A percentile compares a stretch with the other conserved stretches of the same genome.
phyloP scores from a whole-genome alignment of 768 basidiomycete genomes.

The Boletus subparvulus region DNA sequence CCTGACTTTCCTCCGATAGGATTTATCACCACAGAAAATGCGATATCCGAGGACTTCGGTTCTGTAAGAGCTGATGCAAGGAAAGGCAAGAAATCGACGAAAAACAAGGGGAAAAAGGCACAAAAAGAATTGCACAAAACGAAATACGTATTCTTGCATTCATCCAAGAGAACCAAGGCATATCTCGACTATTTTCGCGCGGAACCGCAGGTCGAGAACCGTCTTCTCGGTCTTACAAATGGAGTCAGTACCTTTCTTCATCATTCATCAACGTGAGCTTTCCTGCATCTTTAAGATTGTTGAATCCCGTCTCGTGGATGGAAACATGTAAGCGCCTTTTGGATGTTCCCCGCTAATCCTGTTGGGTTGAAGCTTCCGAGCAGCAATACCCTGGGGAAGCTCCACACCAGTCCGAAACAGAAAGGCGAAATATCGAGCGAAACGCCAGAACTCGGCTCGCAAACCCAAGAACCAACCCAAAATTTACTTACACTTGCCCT shows the following conservation, averaged over 20 bases:
- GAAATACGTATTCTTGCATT: slow-evolving; percentile 56
- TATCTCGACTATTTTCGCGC: slow-evolving; percentile 74
- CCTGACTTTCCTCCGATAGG: slow-evolving; percentile 39
- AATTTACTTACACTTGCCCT: slow-evolving; percentile 15
- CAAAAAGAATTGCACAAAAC: slow-evolving; percentile 56
- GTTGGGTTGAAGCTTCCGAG: background rate
- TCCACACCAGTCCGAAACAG: background rate
- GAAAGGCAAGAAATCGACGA: slow-evolving; percentile 43
- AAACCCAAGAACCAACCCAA: slow-evolving; percentile 45
- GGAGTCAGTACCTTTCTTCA: slow-evolving; percentile 41
- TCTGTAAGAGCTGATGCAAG: slow-evolving; percentile 37
- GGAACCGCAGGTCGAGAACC: slow-evolving; percentile 55
- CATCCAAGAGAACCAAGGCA: slow-evolving; percentile 41
- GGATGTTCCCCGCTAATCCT: background rate
- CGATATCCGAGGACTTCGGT: slow-evolving; percentile 50
- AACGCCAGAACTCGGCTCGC: slow-evolving; percentile 26
- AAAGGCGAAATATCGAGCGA: background rate
- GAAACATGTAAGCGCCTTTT: slow-evolving; percentile 9
- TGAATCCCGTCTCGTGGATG: slow-evolving; percentile 10
- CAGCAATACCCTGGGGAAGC: background rate
- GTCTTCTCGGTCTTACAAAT: slow-evolving; percentile 58
- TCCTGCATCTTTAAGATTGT: slow-evolving; percentile 8
- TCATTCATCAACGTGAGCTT: background rate
- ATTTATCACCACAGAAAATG: slow-evolving; percentile 55
- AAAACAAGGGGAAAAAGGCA: slow-evolving; percentile 41